A percentile compares a stretch with the other conserved stretches of the same genome.
Evolutionary conservation across 768 basidiomycete species (phyloP).

Genomic region (Dioszegia crocea): DNA sequence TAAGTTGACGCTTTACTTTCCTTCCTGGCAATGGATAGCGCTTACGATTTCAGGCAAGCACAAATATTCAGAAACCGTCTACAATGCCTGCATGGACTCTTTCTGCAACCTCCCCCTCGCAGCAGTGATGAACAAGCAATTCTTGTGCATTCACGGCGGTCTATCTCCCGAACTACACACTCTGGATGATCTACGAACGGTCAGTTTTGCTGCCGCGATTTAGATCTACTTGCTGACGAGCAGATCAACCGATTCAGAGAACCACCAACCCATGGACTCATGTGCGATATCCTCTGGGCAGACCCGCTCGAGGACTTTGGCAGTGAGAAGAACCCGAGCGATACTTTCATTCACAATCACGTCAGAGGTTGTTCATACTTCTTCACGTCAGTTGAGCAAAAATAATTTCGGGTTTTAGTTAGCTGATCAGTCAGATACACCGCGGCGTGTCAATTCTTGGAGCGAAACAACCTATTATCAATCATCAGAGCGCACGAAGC

Average conservation of each 20-base stretch:
- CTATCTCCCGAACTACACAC: constrained; percentile 92
- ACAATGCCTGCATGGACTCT: constrained; percentile 96
- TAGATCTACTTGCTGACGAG: neutral
- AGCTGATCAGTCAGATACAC: constrained; percentile 63
- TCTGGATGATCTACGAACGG: constrained; percentile 84
- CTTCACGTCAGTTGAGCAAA: constrained; percentile 70
- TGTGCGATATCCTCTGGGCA: constrained; percentile 99
- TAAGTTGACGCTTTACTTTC: constrained; percentile 52
- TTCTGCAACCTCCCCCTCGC: constrained; percentile 94
- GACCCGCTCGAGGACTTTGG: constrained; percentile 98
- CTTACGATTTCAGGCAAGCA: constrained; percentile 70
- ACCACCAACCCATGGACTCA: constrained; percentile 91
- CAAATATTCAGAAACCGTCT: constrained; percentile 94
- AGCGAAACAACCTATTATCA: constrained; percentile 90
- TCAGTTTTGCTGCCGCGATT: constrained; percentile 51
- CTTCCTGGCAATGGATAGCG: neutral
- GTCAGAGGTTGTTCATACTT: constrained; percentile 97
- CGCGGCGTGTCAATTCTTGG: constrained; percentile 94
- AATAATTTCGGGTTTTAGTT: too few relatives aligned
- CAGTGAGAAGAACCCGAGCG: constrained; percentile 73
- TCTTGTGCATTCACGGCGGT: constrained; percentile 96
- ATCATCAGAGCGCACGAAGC: constrained; percentile 98
- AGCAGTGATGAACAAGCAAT: constrained; percentile 99
- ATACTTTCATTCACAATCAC: constrained; percentile 91
- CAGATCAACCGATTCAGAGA: constrained; percentile 98